Conservation (phyloP, 148 eudicot species). For the Diospyros lotus region DNA sequence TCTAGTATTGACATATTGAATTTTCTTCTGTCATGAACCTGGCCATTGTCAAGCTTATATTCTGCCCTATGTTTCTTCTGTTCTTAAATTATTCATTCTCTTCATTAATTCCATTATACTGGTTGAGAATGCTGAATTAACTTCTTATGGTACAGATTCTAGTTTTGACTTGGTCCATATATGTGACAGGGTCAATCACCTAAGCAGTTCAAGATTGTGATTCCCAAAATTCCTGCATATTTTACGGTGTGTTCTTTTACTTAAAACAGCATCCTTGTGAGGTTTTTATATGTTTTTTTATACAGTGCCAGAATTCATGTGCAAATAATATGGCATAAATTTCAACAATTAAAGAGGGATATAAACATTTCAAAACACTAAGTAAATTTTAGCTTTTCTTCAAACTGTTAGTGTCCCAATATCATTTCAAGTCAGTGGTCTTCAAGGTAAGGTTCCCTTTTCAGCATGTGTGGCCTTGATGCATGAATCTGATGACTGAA, state of each 20-base stretch:
- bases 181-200: constrained; percentile 57
- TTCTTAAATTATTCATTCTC: not conserved
- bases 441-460: too few relatives aligned
- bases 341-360: not conserved
- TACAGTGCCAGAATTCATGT: too few relatives aligned
- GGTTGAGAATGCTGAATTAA: not conserved
- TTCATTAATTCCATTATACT: too few relatives aligned
- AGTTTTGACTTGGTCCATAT: constrained; percentile 5
- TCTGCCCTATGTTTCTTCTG: not conserved
- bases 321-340: not conserved
- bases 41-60: not conserved
- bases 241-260: constrained; percentile 59
- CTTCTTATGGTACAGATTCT: constrained; percentile 1
- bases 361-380: too few relatives aligned
- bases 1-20: too few relatives aligned
- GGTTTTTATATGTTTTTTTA: not conserved
- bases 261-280: not conserved
- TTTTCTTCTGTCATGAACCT: constrained; percentile 1
- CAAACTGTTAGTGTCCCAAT: too few relatives aligned
- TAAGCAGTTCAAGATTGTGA: constrained; percentile 80
- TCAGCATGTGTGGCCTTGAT: too few relatives aligned
- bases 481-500: too few relatives aligned
- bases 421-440: too few relatives aligned
- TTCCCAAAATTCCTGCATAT: constrained; percentile 95
- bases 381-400: too few relatives aligned